phyloP scores from a whole-genome alignment of 768 basidiomycete genomes.

The Mycena olivaceomarginata region DNA sequence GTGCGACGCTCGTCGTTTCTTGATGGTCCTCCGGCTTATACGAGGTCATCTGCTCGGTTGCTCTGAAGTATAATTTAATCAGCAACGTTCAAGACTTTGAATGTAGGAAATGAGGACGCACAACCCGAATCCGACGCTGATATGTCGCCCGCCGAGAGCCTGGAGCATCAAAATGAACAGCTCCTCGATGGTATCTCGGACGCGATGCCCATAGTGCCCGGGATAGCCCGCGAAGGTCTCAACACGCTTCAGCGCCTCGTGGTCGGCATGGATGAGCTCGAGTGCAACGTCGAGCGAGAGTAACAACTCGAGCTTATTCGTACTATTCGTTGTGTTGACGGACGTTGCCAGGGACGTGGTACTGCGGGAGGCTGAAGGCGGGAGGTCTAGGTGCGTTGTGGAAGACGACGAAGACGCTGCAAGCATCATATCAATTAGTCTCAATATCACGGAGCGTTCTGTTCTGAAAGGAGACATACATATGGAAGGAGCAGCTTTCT shows the following conservation, averaged over 20 bases:
- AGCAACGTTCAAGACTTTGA: conserved; percentile 40
- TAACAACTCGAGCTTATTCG: conserved; percentile 83
- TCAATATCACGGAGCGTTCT: not conserved
- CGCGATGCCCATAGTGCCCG: conserved; percentile 89
- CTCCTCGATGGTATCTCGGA: conserved; percentile 96
- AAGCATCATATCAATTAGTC: not conserved
- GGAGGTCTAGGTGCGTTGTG: conserved; percentile 45
- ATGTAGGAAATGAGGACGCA: conserved; percentile 58
- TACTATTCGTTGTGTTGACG: conserved; percentile 30
- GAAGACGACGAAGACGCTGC: conserved; percentile 48
- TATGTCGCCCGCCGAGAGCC: conserved; percentile 85
- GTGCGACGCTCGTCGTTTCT: conserved; percentile 89
- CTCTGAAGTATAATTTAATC: conserved; percentile 65
- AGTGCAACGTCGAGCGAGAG: conserved; percentile 95
- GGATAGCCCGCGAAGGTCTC: conserved; percentile 95
- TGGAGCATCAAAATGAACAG: conserved; percentile 91
- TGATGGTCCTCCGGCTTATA: conserved; percentile 94
- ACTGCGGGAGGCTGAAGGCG: conserved; percentile 37
- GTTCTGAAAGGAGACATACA: conserved; percentile 25
- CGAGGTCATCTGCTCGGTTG: conserved; percentile 91
- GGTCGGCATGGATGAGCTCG: conserved; percentile 94
- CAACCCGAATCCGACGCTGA: conserved; percentile 87
- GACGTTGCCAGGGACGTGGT: conserved; percentile 42
- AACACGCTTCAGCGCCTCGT: conserved; percentile 93
- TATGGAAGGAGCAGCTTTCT: conserved; percentile 31